Percentiles rank a stretch among this genome's conserved stretches.
phyloP scores from a whole-genome alignment of 2,329 filamentous ascomycete genomes.

The Monosporascus sp. region DNA sequence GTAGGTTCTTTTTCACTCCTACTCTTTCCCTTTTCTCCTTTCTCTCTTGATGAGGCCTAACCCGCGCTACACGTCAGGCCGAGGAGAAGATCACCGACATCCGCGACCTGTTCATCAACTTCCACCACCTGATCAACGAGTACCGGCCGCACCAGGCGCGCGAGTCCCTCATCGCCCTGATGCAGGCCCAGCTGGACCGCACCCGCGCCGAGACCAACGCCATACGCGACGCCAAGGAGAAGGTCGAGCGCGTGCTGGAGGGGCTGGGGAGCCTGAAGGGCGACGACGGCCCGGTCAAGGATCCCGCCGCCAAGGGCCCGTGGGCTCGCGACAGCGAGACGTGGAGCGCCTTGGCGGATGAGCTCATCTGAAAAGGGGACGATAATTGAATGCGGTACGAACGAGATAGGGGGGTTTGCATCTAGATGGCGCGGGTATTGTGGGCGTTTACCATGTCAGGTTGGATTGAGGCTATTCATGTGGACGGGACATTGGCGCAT shows the following conservation, averaged over 20 bases:
- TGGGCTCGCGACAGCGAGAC: conserved; percentile 10
- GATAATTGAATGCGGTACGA: neutral
- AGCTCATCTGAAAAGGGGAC: neutral
- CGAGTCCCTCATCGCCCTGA: conserved; percentile 59
- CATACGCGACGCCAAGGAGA: conserved; percentile 68
- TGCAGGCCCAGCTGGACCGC: conserved; percentile 60
- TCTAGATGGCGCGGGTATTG: neutral
- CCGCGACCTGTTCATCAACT: conserved; percentile 78
- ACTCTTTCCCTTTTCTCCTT: neutral
- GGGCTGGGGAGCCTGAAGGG: conserved; percentile 54
- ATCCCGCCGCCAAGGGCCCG: conserved; percentile 1
- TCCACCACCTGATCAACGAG: conserved; percentile 89
- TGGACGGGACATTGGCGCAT: neutral
- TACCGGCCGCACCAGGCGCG: conserved; percentile 68
- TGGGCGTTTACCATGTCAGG: neutral
- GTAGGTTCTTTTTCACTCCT: conserved; percentile 24
- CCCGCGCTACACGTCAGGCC: conserved; percentile 36
- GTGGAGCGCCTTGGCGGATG: conserved; percentile 13
- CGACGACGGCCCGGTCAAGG: conserved; percentile 13
- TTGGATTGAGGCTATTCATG: neutral
- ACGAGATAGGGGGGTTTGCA: neutral
- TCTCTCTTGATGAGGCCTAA: neutral
- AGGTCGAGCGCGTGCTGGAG: conserved; percentile 67
- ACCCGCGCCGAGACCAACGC: conserved; percentile 62
- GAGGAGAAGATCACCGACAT: conserved; percentile 72